Conservation (phyloP, 495 filamentous ascomycete genomes). For the Hyaloscypha finlandica region DNA sequence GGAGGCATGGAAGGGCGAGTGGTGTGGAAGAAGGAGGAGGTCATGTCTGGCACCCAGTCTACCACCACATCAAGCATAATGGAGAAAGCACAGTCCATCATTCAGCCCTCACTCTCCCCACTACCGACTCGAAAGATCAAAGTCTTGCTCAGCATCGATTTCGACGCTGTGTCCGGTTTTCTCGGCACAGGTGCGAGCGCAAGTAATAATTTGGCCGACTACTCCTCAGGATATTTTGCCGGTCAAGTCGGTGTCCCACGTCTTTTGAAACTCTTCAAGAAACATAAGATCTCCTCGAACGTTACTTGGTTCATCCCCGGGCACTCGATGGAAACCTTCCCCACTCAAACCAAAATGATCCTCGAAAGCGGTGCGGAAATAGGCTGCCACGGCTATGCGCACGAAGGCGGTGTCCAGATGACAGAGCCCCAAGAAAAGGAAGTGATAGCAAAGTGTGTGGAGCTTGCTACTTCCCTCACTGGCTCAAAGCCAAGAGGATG, state of each 20-base stretch:
- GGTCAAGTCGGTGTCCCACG: slow-evolving; percentile 61
- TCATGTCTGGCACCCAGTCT: slow-evolving; percentile 15
- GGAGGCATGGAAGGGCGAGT: slow-evolving; percentile 53
- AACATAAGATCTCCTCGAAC: slow-evolving; percentile 50
- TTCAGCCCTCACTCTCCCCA: slow-evolving; percentile 32
- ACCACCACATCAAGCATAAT: slow-evolving; percentile 6
- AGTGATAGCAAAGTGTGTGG: slow-evolving; percentile 55
- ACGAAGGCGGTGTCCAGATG: slow-evolving; percentile 58
- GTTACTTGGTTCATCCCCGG: slow-evolving; percentile 68
- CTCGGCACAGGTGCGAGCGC: slow-evolving; percentile 55
- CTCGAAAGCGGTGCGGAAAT: slow-evolving; percentile 60
- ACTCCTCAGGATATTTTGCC: slow-evolving; percentile 59
- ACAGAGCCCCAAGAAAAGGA: slow-evolving; percentile 59
- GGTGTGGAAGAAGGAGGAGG: slow-evolving; percentile 47
- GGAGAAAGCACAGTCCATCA: slow-evolving; percentile 27
- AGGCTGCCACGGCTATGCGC: slow-evolving; percentile 62
- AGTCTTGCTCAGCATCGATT: slow-evolving; percentile 56
- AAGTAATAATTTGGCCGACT: slow-evolving; percentile 58
- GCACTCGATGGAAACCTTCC: slow-evolving; percentile 64
- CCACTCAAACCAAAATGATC: slow-evolving; percentile 51
- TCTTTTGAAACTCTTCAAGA: slow-evolving; percentile 58
- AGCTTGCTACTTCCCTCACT: slow-evolving; percentile 48
- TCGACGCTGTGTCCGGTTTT: slow-evolving; percentile 62
- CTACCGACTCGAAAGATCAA: slow-evolving; percentile 47
- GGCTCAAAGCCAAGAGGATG: slow-evolving; percentile 58